Percentiles rank a stretch among this genome's conserved stretches.
phyloP scores from a whole-genome alignment of 2,329 filamentous ascomycete genomes.

The Monilinia vaccinii-corymbosi region DNA sequence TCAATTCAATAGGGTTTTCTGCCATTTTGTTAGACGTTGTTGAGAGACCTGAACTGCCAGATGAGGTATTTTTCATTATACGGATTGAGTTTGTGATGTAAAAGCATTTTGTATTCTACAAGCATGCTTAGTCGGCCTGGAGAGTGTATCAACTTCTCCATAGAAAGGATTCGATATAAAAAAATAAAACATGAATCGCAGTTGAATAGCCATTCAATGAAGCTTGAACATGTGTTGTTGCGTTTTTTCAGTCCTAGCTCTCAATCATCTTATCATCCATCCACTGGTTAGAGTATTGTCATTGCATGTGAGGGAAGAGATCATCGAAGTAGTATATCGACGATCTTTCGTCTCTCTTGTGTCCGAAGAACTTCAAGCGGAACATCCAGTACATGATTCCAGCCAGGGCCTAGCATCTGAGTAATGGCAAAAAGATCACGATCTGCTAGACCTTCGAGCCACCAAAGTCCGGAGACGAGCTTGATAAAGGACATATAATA shows the following conservation, averaged over 20 bases:
- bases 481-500: conserved; percentile 20
- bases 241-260: not conserved
- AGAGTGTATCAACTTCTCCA: not conserved
- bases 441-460: conserved; percentile 17
- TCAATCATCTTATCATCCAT: not conserved
- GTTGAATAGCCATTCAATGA: not conserved
- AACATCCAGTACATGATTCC: conserved; percentile 11
- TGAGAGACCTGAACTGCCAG: not conserved
- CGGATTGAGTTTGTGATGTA: not conserved
- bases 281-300: not conserved
- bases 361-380: conserved; percentile 11
- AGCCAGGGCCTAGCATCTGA: conserved; percentile 9
- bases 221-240: not conserved
- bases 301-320: not conserved
- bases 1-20: not conserved
- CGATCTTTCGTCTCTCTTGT: conserved; percentile 8
- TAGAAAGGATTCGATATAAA: not conserved
- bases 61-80: not conserved
- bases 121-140: not conserved
- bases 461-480: conserved; percentile 17
- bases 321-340: conserved; percentile 23
- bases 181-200: not conserved
- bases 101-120: not conserved
- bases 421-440: conserved; percentile 13
- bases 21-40: not conserved